Percentiles rank a stretch among this genome's conserved stretches.
phyloP scores from a whole-genome alignment of 2,329 filamentous ascomycete genomes.

The Cercospora zeina region DNA sequence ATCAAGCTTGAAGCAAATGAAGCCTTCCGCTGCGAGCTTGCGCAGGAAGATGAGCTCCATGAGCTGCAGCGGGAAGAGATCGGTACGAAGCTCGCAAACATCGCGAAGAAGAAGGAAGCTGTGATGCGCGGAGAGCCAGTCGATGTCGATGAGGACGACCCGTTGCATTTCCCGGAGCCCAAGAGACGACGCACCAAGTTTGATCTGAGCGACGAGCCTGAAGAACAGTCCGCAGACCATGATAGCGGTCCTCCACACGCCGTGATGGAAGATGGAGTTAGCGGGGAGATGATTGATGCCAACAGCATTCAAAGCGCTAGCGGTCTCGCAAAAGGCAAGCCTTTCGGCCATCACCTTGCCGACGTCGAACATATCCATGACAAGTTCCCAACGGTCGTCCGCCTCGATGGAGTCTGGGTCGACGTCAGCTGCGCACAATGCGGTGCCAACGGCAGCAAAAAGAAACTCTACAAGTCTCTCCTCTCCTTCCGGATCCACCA shows the following conservation, averaged over 20 bases:
- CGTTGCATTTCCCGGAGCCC: not conserved
- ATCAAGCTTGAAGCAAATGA: not conserved
- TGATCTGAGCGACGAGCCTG: not conserved
- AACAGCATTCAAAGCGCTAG: not conserved
- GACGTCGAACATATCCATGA: not conserved
- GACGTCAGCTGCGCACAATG: not conserved
- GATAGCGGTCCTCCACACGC: not conserved
- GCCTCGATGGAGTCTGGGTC: not conserved
- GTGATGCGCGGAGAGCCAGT: not conserved
- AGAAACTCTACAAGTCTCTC: not conserved
- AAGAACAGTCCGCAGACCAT: not conserved
- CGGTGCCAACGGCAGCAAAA: not conserved
- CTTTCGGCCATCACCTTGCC: not conserved
- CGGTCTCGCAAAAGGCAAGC: not conserved
- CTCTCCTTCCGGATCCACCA: not conserved
- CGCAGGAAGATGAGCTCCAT: not conserved
- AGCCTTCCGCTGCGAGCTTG: not conserved
- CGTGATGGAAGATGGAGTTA: not conserved
- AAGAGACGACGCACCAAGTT: not conserved
- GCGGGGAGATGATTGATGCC: not conserved
- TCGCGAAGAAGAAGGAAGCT: conserved; percentile 1
- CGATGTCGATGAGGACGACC: not conserved
- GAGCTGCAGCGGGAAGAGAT: not conserved
- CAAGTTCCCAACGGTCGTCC: not conserved
- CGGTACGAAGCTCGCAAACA: not conserved